Conservation (phyloP, 2,329 filamentous ascomycete species). For the Alternaria solani region DNA sequence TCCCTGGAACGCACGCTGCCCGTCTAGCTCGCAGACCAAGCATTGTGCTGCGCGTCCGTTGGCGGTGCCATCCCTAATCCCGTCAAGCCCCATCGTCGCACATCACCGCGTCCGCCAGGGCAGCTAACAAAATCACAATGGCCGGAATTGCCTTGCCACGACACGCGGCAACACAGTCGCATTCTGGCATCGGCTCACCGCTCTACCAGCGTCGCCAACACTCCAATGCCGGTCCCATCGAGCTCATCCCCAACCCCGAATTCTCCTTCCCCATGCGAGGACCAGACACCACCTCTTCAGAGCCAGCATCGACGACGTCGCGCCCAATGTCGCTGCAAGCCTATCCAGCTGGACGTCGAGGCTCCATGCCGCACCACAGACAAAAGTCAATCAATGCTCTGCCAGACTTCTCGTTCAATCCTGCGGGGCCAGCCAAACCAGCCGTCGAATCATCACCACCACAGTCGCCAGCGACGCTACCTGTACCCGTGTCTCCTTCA, state of each 20-base stretch:
- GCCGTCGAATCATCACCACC: conserved; percentile 45
- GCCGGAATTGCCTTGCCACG: conserved; percentile 51
- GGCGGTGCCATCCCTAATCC: conserved; percentile 41
- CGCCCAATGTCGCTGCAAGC: conserved; percentile 51
- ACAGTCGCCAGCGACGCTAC: conserved; percentile 49
- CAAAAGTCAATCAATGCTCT: conserved; percentile 55
- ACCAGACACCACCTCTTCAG: conserved; percentile 35
- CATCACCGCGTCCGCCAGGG: conserved; percentile 34
- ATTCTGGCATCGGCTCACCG: conserved; percentile 47
- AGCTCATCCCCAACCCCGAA: conserved; percentile 58
- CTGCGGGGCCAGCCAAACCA: conserved; percentile 49
- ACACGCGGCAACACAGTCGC: conserved; percentile 51
- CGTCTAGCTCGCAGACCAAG: conserved; percentile 32
- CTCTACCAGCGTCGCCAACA: conserved; percentile 48
- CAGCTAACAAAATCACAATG: conserved; percentile 41
- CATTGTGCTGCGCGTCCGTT: conserved; percentile 31
- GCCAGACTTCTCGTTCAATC: conserved; percentile 60
- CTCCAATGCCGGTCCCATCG: conserved; percentile 47
- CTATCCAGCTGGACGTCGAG: conserved; percentile 44
- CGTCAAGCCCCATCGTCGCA: conserved; percentile 34
- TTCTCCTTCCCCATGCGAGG: conserved; percentile 58
- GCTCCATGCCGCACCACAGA: conserved; percentile 46
- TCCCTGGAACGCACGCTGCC: conserved; percentile 33
- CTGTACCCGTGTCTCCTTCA: conserved; percentile 57
- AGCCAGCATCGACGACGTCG: conserved; percentile 45